Conservation (phyloP, 164 flowering plant species). For the Vitis riparia region DNA sequence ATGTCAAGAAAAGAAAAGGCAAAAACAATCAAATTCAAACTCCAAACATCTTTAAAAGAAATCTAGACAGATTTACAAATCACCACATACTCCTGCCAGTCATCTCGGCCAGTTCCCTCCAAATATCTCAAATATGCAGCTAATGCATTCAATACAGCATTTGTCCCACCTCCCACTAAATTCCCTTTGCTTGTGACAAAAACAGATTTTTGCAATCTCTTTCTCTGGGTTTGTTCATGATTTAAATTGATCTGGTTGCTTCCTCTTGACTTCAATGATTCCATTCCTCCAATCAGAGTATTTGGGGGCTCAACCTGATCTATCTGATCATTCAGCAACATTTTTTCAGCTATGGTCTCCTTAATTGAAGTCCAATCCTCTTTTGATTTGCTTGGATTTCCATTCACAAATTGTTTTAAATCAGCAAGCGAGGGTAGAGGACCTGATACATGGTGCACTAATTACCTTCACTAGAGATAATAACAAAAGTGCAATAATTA, state of each 20-base stretch:
- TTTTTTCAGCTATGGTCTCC: slow-evolving; percentile 37
- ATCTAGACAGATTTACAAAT: background rate
- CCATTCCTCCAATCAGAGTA: slow-evolving; percentile 13
- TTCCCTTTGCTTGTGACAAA: slow-evolving; percentile 47
- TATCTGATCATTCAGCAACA: slow-evolving; percentile 25
- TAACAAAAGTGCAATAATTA: background rate
- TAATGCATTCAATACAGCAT: slow-evolving; percentile 58
- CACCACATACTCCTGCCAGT: slow-evolving; percentile 81
- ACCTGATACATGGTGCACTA: slow-evolving; percentile 43
- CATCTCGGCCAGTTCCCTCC: slow-evolving; percentile 73
- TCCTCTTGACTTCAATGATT: slow-evolving; percentile 15
- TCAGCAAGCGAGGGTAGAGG: slow-evolving; percentile 54
- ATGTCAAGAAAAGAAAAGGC: background rate
- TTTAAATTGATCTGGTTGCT: slow-evolving; percentile 10
- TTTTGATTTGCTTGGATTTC: slow-evolving; percentile 21
- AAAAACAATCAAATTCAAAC: background rate
- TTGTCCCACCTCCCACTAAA: slow-evolving; percentile 66
- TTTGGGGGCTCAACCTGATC: slow-evolving; percentile 7
- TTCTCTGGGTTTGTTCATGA: slow-evolving; percentile 14
- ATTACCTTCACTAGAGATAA: slow-evolving; percentile 6
- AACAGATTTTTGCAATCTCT: slow-evolving; percentile 34
- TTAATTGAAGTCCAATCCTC: slow-evolving; percentile 43
- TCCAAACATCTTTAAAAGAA: background rate
- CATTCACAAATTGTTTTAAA: slow-evolving; percentile 46
- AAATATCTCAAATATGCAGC: slow-evolving; percentile 79